Conservation (phyloP, 2,329 filamentous ascomycete genomes). For the Xylaria polymorpha region DNA sequence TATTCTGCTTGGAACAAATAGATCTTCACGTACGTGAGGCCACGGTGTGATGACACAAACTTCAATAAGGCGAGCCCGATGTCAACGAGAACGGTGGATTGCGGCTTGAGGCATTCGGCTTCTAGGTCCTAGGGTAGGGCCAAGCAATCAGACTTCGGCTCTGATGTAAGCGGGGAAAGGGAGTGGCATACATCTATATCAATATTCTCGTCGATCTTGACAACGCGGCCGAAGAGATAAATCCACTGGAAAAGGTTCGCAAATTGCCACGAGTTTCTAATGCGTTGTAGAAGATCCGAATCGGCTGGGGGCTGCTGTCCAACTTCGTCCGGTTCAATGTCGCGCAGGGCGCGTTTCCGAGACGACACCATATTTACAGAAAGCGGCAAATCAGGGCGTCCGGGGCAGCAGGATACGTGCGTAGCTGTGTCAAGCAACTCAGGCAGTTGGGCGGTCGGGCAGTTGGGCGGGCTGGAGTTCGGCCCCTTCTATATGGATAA, state of each 20-base stretch:
- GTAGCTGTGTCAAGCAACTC: slow-evolving; percentile 9
- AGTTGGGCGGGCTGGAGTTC: neutral
- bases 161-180: slow-evolving; percentile 4
- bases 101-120: slow-evolving; percentile 83
- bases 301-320: slow-evolving; percentile 44
- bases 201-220: slow-evolving; percentile 89
- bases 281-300: slow-evolving; percentile 66
- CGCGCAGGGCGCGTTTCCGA: slow-evolving; percentile 61
- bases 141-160: slow-evolving; percentile 9
- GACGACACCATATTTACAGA: slow-evolving; percentile 56
- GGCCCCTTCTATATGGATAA: slow-evolving; percentile 21
- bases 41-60: slow-evolving; percentile 92
- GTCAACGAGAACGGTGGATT: slow-evolving; percentile 78
- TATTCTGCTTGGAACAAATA: slow-evolving; percentile 18
- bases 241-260: slow-evolving; percentile 95
- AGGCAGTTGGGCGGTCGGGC: neutral
- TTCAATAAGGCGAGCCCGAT: slow-evolving; percentile 91
- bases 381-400: slow-evolving; percentile 13
- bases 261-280: slow-evolving; percentile 96
- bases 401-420: slow-evolving; percentile 3
- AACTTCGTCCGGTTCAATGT: slow-evolving; percentile 52
- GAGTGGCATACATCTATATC: slow-evolving; percentile 80
- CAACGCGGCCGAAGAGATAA: slow-evolving; percentile 85
- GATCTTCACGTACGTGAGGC: slow-evolving; percentile 78
- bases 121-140: slow-evolving; percentile 77